A percentile compares a stretch with the other conserved stretches of the same genome.
phyloP scores from a whole-genome alignment of 2,329 filamentous ascomycete species.

The Alternaria atra region DNA sequence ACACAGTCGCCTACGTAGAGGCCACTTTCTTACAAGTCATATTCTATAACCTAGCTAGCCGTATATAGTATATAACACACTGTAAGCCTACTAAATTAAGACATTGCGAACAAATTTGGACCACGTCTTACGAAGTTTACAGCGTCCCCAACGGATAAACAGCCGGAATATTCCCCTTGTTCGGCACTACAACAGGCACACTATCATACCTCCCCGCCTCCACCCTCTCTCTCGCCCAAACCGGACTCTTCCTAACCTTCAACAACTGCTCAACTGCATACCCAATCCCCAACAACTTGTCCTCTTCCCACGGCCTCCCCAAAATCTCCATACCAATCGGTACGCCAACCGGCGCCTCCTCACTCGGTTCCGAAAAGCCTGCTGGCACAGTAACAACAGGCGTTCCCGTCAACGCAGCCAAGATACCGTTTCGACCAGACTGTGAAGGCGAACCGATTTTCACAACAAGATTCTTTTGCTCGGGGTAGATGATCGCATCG shows the following conservation, averaged over 20 bases:
- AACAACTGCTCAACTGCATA: conserved; percentile 59
- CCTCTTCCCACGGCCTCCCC: conserved; percentile 65
- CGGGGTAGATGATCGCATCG: conserved; percentile 69
- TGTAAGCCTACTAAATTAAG: too few relatives aligned
- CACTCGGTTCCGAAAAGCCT: conserved; percentile 61
- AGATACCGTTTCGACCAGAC: conserved; percentile 66
- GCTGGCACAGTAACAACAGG: conserved; percentile 64
- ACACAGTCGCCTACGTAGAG: too few relatives aligned
- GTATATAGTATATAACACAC: too few relatives aligned
- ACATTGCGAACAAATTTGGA: too few relatives aligned
- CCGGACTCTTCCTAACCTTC: conserved; percentile 58
- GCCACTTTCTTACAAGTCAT: too few relatives aligned
- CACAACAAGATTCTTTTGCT: conserved; percentile 71
- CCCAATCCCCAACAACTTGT: conserved; percentile 63
- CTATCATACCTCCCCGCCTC: conserved; percentile 51
- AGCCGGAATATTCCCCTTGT: conserved; percentile 53
- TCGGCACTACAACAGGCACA: conserved; percentile 58
- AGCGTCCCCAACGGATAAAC: conserved; percentile 61
- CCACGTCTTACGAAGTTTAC: conserved; percentile 5
- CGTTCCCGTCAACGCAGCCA: conserved; percentile 63
- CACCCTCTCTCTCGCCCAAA: conserved; percentile 55
- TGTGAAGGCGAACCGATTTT: conserved; percentile 66
- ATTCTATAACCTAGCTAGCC: too few relatives aligned
- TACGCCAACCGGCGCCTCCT: conserved; percentile 64
- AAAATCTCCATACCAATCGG: conserved; percentile 73